Base-by-base conservation (phyloP, 2,329 filamentous ascomycete species). In the Phialophora verrucosa region DNA sequence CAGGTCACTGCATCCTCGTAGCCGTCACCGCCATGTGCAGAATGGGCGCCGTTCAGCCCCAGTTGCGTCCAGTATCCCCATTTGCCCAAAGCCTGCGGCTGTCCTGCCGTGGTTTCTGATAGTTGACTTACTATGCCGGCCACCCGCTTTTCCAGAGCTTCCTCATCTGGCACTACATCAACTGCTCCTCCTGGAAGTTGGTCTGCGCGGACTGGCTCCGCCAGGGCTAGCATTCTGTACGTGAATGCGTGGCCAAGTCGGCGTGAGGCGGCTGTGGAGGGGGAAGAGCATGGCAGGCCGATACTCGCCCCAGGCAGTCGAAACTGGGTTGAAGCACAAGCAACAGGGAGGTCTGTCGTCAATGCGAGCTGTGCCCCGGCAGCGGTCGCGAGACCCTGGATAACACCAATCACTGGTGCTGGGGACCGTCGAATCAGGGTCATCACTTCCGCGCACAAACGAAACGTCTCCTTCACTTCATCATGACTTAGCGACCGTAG, bases 11-110 rank as follows among this genome's bases (percentile, higher is more conserved):
- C 71, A 62, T 72, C 71, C 60, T 72, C 71, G 59, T 72, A 72
- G 8, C 69, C 71, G 57, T 72, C 69, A 32, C 66, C 68, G 12
- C 70, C 70, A 4, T 63, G 51, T 31, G 59, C 56, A 25, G 59
- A 51, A 27, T 29, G 11, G 5, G 47, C 17, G 10, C 68, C 68
- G 11, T 38, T 66, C 27, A 71, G 54, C n/a, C 59, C 59, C 38
- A 71, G 17, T 25, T 72, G 71, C 20, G 71, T 72, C 68, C 68
- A 72, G 42, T 70, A 72, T 25, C 64, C 71, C 71, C 71, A 72
- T 62, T 72, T 72, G 12, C 71, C 71, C 14, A 72, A 58, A 17
- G 71, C 71, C 42, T 70, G 69, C 20, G 71, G 66, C 57, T 72
- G 71, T 14, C 59, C 68, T 1, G 69, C 68, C 8, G 63, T 69